Evolutionary conservation across 441 rosid species (phyloP), one percentile per base, ranked within the genome.

Genomic region (Kokia cookei): DNA sequence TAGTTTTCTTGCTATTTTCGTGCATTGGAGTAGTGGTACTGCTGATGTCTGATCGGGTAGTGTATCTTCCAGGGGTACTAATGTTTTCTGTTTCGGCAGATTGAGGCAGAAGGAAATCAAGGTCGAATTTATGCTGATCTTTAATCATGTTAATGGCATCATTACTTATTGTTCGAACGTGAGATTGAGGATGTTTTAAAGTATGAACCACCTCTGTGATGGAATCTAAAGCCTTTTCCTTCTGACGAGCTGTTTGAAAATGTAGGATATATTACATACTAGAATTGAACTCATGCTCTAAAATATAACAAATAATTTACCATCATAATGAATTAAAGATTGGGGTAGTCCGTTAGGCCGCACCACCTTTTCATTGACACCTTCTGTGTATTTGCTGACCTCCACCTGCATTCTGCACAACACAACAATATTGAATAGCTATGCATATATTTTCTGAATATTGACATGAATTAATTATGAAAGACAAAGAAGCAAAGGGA

Each of bases 351-450:
- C 98, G 73, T 96, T 96, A 26, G 99, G 98, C 67, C 97, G 92
- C 73, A 96, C n/a, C 60, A 76, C 91, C 75, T 86, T 92, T 47
- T 96, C 91, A 58, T 84, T 86, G 43, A 88, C 65, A 14, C 98
- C 99, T 86, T 96, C 98, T 0, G 99, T 96, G 83, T 87, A 87
- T 78, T 96, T 96, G 89, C 94, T 96, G 72, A 96, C 98, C 84
- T 93, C 96, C 59, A 96, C 99, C 89, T 93, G 99, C 99, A 96
- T 96, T 77, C 98, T 95, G 90, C 79, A 77, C 24, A 29, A 59
- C 64, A 59, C 64, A 59, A 40, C 4, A 26, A 22, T 2, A 59
- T 59, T 27, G n/a, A 5, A 27, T 59, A 37, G 15, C 6, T 55
- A 54, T 5, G 48, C 73, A 7, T 14, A 12, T 13, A 65, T 69